Evolutionary conservation across 2,329 filamentous ascomycete species (phyloP), one percentile per base, ranked within the genome.

Genomic region (Fusarium albosuccineum): DNA sequence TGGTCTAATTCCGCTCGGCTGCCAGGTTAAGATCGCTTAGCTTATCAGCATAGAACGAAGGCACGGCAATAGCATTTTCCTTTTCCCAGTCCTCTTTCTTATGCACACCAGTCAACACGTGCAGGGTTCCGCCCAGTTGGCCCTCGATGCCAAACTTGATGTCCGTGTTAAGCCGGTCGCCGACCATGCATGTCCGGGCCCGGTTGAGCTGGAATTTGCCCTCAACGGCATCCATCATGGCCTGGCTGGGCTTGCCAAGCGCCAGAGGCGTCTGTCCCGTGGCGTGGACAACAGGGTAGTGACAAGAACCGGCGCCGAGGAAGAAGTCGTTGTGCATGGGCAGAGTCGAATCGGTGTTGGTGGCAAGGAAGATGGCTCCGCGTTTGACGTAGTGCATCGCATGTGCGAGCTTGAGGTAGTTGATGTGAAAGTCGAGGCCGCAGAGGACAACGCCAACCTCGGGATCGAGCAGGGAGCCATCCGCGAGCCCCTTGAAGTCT

Each of bases 201-300:
- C 94, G 87, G 77, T 98, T 90, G 55, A 99, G 91, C 70, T 92
- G 86, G 79, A 98, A 97, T 80, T 97, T 97, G 60, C 95, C 95
- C 83, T 98, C 95, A 59, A 99, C 92, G 4, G 96, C 94, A 78
- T 98, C 95, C 95, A 99, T 97, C 96, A 99, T 99, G 5, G 95
- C 95, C 82, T 97, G 94, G 77, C 93, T 97, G 4, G 96, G 96
- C 82, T 99, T 99, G 1, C 96, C 96, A 40, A 98, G 82, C 4
- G 92, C 89, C 33, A 93, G 80, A 1, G 96, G 95, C 73, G 91
- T 85, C 76, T 87, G 81, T 16, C 84, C 84, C 5, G 87, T 83
- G 84, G 93, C 93, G 77, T 91, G 91, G 55, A 91, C 84, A 62
- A 99, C 81, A 2, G 94, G 93, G 27, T 92, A 89, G 50, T 91